Base-by-base conservation (phyloP, 169 alveolate genomes). In the Besnoitia besnoiti region DNA sequence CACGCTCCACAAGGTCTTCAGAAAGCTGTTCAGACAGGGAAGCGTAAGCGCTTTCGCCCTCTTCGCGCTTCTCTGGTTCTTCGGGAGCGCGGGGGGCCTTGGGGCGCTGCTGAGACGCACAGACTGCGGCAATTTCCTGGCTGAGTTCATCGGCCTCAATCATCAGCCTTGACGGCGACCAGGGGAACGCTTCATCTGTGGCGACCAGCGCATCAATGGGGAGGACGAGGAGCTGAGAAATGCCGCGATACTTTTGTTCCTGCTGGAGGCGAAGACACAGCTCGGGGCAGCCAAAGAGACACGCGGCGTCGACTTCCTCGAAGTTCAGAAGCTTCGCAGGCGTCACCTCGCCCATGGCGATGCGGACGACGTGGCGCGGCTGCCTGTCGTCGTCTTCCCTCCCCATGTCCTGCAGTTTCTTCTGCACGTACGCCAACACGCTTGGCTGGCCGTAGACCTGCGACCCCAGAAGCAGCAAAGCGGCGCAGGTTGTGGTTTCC, bases 281-380 rank as follows among this genome's bases (percentile, higher is more conserved):
- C 59, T 77, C 87, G 10, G 55, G 49, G 21, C 87, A 77, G 37
- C 87, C 87, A 44, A 77, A 77, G 37, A 77, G 59, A 77, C 49
- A 37, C 21, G 87, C 87, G 35, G 87, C 10, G 40, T 77, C 87
- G 37, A 77, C 59, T 35, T 77, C 87, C n/a, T 77, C 87, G 37
- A 77, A 77, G 21, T 77, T 77, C 61, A 77, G 33, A 8, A 77
- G 87, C 40, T 77, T 77, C 40, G 87, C 87, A 0, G 49, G 61
- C 55, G 87, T 77, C 55, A 77, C 87, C 35, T 77, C 87, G 8
- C 87, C 87, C 87, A 77, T 77, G 40, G 87, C 87, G n/a, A 77
- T 77, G 40, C 55, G 87, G 21, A 35, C 59, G 30, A 77, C 87
- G 55, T 77, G 87, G 16, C 87, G 87, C 5, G 39, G 14, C 24